These are phyloP conservation scores for Diaporthe vexans DNA, from an alignment of 2,329 filamentous ascomycete species.

Conservation along the genomic window DNA sequence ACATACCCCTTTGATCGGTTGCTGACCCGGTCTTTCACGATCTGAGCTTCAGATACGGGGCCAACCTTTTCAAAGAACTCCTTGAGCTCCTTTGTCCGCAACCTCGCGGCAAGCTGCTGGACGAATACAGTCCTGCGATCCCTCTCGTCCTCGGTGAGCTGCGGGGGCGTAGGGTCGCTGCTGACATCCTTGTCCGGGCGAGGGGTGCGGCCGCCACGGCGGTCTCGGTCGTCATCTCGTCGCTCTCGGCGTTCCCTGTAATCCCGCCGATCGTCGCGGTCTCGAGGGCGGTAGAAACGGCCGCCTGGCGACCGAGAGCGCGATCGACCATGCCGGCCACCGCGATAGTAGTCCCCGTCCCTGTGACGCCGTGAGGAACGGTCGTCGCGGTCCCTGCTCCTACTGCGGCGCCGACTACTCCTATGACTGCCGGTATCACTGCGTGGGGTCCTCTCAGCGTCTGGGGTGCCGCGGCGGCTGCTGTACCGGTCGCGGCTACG, in stretches of 20 bases:
- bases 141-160: slow-evolving; percentile 93
- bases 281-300: slow-evolving; percentile 69
- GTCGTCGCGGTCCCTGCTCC: slow-evolving; percentile 82
- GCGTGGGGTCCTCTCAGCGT: slow-evolving; percentile 74
- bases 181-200: slow-evolving; percentile 66
- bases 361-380: slow-evolving; percentile 81
- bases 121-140: slow-evolving; percentile 98
- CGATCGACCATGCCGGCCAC: slow-evolving; percentile 72
- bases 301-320: slow-evolving; percentile 78
- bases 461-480: slow-evolving; percentile 69
- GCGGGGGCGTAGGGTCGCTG: slow-evolving; percentile 69
- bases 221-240: slow-evolving; percentile 58
- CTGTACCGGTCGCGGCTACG: slow-evolving; percentile 63
- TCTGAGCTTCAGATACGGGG: slow-evolving; percentile 95
- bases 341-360: slow-evolving; percentile 81
- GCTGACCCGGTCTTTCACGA: slow-evolving; percentile 97
- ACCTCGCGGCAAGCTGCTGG: slow-evolving; percentile 94
- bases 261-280: slow-evolving; percentile 59
- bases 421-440: slow-evolving; percentile 86
- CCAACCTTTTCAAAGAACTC: slow-evolving; percentile 96
- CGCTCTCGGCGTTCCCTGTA: slow-evolving; percentile 60
- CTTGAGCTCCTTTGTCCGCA: slow-evolving; percentile 92
- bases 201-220: slow-evolving; percentile 61
- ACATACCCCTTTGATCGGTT: slow-evolving; percentile 95
- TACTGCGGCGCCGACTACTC: slow-evolving; percentile 86